A percentile compares a stretch with the other conserved stretches of the same genome.
Conservation (phyloP, 768 basidiomycete genomes). For the Harrya chromipes region DNA sequence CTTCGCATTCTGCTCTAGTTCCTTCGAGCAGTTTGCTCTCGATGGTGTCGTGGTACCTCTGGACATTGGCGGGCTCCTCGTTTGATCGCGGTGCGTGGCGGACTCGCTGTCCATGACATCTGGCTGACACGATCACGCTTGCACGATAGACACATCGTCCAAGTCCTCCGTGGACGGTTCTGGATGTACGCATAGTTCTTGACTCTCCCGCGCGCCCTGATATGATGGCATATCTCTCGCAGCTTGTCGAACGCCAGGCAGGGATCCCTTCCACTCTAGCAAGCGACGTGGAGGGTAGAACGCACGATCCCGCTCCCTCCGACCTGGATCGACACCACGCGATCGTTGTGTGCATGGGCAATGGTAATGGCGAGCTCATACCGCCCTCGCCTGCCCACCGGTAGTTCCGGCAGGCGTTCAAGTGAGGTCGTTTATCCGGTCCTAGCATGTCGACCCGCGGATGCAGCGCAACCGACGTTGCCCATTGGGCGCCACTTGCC, state of each 20-base stretch:
- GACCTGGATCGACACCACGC: background rate
- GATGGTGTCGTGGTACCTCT: background rate
- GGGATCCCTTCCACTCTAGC: background rate
- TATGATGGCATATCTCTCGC: background rate
- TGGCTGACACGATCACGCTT: background rate
- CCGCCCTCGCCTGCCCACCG: background rate
- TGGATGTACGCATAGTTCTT: background rate
- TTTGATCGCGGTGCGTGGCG: background rate
- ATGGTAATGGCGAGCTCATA: background rate
- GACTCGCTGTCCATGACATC: background rate
- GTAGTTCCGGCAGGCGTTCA: background rate
- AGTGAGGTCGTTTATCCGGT: background rate
- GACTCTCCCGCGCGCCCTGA: background rate
- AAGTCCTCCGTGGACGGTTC: background rate
- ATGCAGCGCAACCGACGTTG: background rate
- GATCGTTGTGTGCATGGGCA: background rate
- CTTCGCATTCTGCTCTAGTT: conserved; percentile 1
- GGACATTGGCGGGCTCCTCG: background rate
- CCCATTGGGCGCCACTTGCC: background rate
- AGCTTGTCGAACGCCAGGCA: background rate
- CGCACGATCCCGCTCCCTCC: background rate
- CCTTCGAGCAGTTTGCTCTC: background rate
- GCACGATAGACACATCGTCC: background rate
- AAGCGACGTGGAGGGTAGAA: conserved; percentile 1
- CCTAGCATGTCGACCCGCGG: too few species aligned